Percentiles rank a stretch among this genome's conserved stretches.
Evolutionary conservation across 2,329 filamentous ascomycete genomes (phyloP).

Genomic region (Emmonsia crescens): DNA sequence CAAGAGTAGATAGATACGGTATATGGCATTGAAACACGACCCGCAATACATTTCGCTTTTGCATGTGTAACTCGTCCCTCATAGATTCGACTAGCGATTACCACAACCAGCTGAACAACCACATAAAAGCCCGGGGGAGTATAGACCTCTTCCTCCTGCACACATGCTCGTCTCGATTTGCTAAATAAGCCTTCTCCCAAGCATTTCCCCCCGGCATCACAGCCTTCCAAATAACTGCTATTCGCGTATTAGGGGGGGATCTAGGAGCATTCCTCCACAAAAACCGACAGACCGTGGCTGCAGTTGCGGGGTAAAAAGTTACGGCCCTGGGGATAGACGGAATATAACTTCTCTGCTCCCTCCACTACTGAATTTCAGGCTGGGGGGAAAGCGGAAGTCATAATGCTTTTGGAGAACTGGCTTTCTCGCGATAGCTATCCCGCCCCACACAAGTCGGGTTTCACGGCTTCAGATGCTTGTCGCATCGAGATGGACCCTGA

Average conservation of each 20-base stretch:
- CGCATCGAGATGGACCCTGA: no score
- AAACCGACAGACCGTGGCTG: neutral
- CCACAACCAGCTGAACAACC: no score
- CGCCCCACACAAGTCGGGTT: neutral
- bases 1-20: neutral
- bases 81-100: no score
- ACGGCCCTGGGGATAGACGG: neutral
- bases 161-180: no score
- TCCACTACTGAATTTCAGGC: no score
- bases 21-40: neutral
- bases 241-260: neutral
- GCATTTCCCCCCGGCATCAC: neutral
- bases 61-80: neutral
- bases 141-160: no score
- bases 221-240: neutral
- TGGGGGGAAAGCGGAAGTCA: no score
- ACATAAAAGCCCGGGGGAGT: no score
- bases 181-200: no score
- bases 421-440: neutral
- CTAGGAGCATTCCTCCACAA: neutral
- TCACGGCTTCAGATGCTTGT: conserved; percentile 2
- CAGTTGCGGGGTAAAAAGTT: no score
- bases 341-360: neutral
- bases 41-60: neutral
- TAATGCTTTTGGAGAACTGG: no score